Percentiles rank a stretch among this genome's conserved stretches.
phyloP scores from a whole-genome alignment of 306 rosid species.

The Mimosa pudica region DNA sequence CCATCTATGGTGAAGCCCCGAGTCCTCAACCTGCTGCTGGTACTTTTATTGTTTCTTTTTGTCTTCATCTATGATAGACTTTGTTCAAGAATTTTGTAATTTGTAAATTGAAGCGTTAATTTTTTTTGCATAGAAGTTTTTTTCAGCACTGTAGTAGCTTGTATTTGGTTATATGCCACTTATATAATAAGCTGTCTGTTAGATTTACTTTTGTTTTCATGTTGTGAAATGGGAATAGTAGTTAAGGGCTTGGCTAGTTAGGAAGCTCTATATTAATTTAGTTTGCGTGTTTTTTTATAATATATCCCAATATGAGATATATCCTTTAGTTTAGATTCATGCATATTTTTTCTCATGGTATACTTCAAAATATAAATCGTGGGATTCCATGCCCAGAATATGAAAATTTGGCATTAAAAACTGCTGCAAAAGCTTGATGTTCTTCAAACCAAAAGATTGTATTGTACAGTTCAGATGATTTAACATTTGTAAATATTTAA shows the following conservation, averaged over 20 bases:
- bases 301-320: neutral
- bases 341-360: neutral
- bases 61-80: neutral
- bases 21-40: constrained; percentile 44
- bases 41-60: constrained; percentile 35
- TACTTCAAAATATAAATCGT: neutral
- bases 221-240: neutral
- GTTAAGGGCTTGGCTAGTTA: neutral
- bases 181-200: constrained; percentile 7
- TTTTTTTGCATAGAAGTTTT: neutral
- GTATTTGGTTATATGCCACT: neutral
- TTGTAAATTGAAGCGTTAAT: neutral
- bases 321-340: neutral
- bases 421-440: constrained; percentile 21
- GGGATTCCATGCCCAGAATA: constrained; percentile 28
- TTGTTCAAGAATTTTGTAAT: neutral
- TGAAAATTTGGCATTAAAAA: constrained; percentile 14
- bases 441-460: constrained; percentile 7
- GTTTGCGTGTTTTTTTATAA: neutral
- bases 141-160: neutral
- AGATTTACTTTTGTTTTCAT: neutral
- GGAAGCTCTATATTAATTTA: neutral
- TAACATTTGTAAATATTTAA: neutral
- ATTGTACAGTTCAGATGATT: neutral
- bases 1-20: constrained; percentile 69